phyloP scores from a whole-genome alignment of 768 basidiomycete species.

The Amanita subjunquillea region DNA sequence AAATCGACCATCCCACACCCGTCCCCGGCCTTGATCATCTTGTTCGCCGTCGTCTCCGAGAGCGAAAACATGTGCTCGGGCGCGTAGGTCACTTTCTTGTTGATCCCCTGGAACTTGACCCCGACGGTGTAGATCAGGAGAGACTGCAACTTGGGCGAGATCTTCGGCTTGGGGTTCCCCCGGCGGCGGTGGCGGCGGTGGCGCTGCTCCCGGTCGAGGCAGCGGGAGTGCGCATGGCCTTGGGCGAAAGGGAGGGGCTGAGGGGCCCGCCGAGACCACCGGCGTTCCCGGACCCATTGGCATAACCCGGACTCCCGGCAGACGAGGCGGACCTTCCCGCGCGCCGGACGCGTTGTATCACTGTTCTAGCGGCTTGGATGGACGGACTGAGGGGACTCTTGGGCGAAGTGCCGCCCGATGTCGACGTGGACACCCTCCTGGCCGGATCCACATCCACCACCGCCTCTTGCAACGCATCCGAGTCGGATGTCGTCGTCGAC shows the following conservation, averaged over 20 bases:
- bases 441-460: slow-evolving; percentile 12
- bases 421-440: neutral
- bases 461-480: slow-evolving; percentile 12
- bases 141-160: slow-evolving; percentile 63
- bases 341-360: neutral
- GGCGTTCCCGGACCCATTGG: neutral
- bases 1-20: slow-evolving; percentile 47
- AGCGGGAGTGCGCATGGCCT: neutral
- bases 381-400: neutral
- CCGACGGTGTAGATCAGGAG: slow-evolving; percentile 92
- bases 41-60: slow-evolving; percentile 74
- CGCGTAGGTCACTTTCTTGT: slow-evolving; percentile 76
- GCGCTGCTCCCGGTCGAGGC: neutral
- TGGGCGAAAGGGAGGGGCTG: neutral
- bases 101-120: slow-evolving; percentile 88
- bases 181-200: no score
- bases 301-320: neutral
- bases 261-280: neutral
- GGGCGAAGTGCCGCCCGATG: neutral
- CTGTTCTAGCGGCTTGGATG: slow-evolving; percentile 4
- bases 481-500: slow-evolving; percentile 15
- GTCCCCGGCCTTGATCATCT: slow-evolving; percentile 47
- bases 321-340: neutral
- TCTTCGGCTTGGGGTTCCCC: slow-evolving; percentile 47
- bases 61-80: slow-evolving; percentile 89